Base-by-base conservation (phyloP, 2,329 filamentous ascomycete genomes). In the Botryotinia calthae region DNA sequence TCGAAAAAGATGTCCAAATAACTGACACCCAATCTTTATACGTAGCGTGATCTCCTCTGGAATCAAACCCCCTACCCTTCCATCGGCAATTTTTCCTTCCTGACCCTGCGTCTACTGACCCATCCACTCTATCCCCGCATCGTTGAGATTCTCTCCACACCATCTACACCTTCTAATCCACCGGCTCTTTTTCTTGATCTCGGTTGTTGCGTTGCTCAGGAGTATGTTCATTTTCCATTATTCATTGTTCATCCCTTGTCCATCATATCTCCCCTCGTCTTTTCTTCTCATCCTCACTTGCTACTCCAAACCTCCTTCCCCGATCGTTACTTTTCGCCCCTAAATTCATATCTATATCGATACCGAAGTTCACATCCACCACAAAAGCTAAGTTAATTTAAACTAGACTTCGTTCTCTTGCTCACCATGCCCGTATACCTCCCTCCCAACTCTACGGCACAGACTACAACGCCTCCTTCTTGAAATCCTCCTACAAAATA, bases 161-260 rank as follows among this genome's bases (percentile, higher is more conserved):
- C 70, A 12, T 40, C 62, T 20, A 31, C 48, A 5, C 54, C 51
- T 22, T 31, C 34, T 34, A 58, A 20, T 59, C 48, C 70, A 42
- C 73, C 74, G 18, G 34, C 64, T 1, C 68, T 51, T 4, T 75
- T 83, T 10, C 79, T 84, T 25, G 83, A 84, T 73, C 75, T 84
- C 1, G 82, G 82, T 22, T 83, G 82, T 65, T 82, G 81, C 73
- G 79, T 84, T 40, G 82, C 80, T 0, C 81, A 83, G 73, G 82
- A 84, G 71, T 72, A 72, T 18, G 63, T 61, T 25, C 10, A 18
- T 8, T 7, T 18, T 31, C 68, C 22, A 44, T 69, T 12, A 10
- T 44, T 46, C 6, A 16, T 34, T 18, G 22, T n/a, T 14, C 56
- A 22, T 25, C 25, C 14, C 6, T 42, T 0, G 22, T 42, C 25